Percentiles rank a stretch among this genome's conserved stretches.
phyloP scores from a whole-genome alignment of 768 basidiomycete genomes.

The Boletus edulis region DNA sequence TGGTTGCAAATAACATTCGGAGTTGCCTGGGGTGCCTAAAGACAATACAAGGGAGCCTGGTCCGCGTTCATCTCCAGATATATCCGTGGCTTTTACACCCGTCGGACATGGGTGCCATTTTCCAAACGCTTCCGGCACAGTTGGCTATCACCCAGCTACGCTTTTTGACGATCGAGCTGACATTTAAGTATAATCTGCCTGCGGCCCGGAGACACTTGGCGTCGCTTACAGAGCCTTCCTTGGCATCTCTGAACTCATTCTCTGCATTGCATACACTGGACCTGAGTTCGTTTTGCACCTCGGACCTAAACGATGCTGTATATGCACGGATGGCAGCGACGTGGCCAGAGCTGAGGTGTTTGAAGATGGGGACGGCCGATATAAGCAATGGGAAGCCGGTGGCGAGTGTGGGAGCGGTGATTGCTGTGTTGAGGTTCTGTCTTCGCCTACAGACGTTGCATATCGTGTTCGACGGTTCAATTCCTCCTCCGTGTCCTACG shows the following conservation, averaged over 20 bases:
- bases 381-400: neutral
- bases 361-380: constrained; percentile 8
- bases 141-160: too few species aligned
- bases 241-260: constrained; percentile 9
- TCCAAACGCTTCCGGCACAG: too few species aligned
- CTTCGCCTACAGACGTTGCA: constrained; percentile 8
- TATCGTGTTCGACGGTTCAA: constrained; percentile 15
- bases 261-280: neutral
- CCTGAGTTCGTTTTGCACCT: constrained; percentile 9
- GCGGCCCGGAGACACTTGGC: neutral
- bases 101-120: too few species aligned
- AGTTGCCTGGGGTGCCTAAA: too few species aligned
- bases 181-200: neutral
- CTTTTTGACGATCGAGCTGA: too few species aligned
- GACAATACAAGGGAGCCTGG: too few species aligned
- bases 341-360: constrained; percentile 7
- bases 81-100: too few species aligned
- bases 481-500: neutral
- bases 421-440: constrained; percentile 12
- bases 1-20: too few species aligned
- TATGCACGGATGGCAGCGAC: constrained; percentile 8
- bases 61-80: too few species aligned
- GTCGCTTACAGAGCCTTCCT: neutral
- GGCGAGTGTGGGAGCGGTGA: constrained; percentile 13
- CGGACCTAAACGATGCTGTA: constrained; percentile 8